Evolutionary conservation across 306 rosid genomes (phyloP).

Genomic region (Trifolium pratense): DNA sequence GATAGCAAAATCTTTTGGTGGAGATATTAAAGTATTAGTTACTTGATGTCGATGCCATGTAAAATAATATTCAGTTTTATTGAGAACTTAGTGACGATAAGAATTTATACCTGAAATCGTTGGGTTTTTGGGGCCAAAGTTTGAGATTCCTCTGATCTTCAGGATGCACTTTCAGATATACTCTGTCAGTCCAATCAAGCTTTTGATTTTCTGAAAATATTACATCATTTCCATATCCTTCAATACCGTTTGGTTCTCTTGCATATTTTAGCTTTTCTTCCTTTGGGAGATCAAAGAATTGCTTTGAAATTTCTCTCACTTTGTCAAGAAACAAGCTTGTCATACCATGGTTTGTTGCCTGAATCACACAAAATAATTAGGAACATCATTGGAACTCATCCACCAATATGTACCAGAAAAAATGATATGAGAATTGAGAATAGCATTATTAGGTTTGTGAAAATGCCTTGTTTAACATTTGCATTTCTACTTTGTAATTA

Average conservation of each 20-base stretch:
- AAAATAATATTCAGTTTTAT: background rate
- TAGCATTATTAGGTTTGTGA: background rate
- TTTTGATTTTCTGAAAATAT: conserved; percentile 51
- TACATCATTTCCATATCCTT: conserved; percentile 70
- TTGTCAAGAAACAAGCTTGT: conserved; percentile 43
- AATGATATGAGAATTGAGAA: background rate
- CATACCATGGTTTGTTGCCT: conserved; percentile 59
- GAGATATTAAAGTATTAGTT: background rate
- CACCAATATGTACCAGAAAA: background rate
- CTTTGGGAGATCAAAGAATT: conserved; percentile 53
- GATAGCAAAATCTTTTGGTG: background rate
- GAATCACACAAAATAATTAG: conserved; percentile 16
- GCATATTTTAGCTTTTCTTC: conserved; percentile 57
- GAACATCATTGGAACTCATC: background rate
- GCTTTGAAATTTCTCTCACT: conserved; percentile 42
- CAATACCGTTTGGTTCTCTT: conserved; percentile 38
- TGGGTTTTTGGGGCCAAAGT: conserved; percentile 66
- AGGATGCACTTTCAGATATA: conserved; percentile 59
- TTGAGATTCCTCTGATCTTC: conserved; percentile 54
- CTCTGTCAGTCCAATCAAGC: conserved; percentile 72
- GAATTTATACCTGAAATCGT: conserved; percentile 53
- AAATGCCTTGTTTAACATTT: background rate
- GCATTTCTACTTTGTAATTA: background rate
- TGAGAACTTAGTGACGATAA: background rate
- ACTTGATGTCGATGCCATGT: background rate